A percentile compares a stretch with the other conserved stretches of the same genome.
phyloP scores from a whole-genome alignment of 2,329 filamentous ascomycete genomes.

The Fusarium sambucinum region DNA sequence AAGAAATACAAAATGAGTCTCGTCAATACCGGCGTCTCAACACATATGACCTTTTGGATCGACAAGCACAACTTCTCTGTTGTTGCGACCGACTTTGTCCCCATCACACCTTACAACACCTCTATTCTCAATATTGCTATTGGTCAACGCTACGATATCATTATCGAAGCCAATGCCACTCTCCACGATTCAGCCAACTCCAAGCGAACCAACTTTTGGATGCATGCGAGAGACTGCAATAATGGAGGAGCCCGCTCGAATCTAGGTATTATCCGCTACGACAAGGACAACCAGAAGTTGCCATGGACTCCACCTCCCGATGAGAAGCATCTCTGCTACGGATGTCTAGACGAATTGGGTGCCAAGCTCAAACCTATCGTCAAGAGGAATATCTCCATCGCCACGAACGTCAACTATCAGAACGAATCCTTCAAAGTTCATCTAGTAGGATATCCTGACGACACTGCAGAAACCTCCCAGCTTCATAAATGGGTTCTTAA shows the following conservation, averaged over 20 bases:
- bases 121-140: slow-evolving; percentile 1
- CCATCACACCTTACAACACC: slow-evolving; percentile 2
- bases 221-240: slow-evolving; percentile 5
- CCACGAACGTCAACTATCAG: background rate
- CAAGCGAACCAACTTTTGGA: slow-evolving; percentile 3
- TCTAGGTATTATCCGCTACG: background rate
- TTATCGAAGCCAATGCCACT: background rate
- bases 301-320: slow-evolving; percentile 6
- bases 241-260: slow-evolving; percentile 1
- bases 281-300: background rate
- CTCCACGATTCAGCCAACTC: background rate
- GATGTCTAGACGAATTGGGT: background rate
- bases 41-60: background rate
- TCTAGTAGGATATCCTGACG: background rate
- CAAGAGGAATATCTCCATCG: background rate
- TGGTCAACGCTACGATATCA: slow-evolving; percentile 7
- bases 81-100: slow-evolving; percentile 11
- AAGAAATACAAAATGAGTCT: slow-evolving; percentile 9
- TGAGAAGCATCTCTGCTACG: background rate
- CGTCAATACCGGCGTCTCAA: background rate
- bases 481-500: slow-evolving; percentile 12
- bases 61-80: slow-evolving; percentile 6
- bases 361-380: background rate
- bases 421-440: background rate
- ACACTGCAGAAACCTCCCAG: background rate